Percentiles rank a stretch among this genome's conserved stretches.
Conservation (phyloP, 1,139 yeast genomes). For the Ogataea hybrid region DNA sequence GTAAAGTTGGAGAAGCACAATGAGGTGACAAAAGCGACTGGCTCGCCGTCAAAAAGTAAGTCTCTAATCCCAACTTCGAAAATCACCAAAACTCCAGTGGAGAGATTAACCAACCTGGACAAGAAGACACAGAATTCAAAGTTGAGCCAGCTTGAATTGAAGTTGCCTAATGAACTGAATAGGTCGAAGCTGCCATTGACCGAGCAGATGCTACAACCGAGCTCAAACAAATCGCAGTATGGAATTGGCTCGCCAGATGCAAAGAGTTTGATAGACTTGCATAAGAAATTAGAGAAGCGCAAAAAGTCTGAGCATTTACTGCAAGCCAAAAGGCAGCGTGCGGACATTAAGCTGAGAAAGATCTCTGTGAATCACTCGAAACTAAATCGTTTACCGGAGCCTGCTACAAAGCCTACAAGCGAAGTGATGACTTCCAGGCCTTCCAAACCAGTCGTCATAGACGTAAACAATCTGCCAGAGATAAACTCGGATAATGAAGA, state of each 20-base stretch:
- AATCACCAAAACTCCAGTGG: slow-evolving; percentile 13
- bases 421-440: not conserved
- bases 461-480: slow-evolving; percentile 38
- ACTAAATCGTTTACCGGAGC: slow-evolving; percentile 11
- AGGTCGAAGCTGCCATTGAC: slow-evolving; percentile 16
- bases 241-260: slow-evolving; percentile 14
- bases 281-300: slow-evolving; percentile 21
- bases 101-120: slow-evolving; percentile 8
- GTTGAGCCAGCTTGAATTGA: slow-evolving; percentile 11
- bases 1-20: slow-evolving; percentile 10
- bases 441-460: not conserved
- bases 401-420: not conserved
- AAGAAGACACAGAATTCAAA: slow-evolving; percentile 5
- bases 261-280: slow-evolving; percentile 17
- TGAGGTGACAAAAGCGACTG: not conserved
- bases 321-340: slow-evolving; percentile 14
- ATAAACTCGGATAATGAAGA: slow-evolving; percentile 59
- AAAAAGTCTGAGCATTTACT: slow-evolving; percentile 17
- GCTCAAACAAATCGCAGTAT: slow-evolving; percentile 5
- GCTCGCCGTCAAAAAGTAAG: slow-evolving; percentile 5
- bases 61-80: slow-evolving; percentile 7
- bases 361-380: slow-evolving; percentile 20
- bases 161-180: not conserved
- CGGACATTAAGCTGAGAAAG: slow-evolving; percentile 13
- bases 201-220: slow-evolving; percentile 16